phyloP scores from a whole-genome alignment of 208 protist genomes.

The Porcisia deanei region DNA sequence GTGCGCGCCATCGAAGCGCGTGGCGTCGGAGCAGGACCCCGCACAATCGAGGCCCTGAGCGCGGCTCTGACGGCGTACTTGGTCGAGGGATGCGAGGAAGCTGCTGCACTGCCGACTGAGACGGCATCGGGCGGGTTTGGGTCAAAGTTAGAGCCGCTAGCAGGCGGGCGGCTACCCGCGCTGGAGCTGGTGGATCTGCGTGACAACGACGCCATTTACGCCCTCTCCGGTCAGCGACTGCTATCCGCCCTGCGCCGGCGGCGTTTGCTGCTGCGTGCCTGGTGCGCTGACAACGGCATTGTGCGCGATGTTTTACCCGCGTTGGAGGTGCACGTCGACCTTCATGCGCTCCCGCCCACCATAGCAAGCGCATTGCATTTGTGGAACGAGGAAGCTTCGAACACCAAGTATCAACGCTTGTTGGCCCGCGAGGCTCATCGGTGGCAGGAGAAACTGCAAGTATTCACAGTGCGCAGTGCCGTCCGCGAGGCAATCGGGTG shows the following conservation, averaged over 20 bases:
- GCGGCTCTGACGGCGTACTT: slow-evolving; percentile 17
- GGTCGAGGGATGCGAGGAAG: slow-evolving; percentile 19
- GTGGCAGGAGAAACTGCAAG: slow-evolving; percentile 15
- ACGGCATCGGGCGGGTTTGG: not conserved
- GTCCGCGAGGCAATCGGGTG: not conserved
- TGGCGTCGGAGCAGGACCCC: slow-evolving; percentile 46
- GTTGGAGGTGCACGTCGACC: slow-evolving; percentile 22
- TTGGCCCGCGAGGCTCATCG: not conserved
- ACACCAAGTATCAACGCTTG: slow-evolving; percentile 6
- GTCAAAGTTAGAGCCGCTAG: slow-evolving; percentile 7
- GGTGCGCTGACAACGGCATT: slow-evolving; percentile 5
- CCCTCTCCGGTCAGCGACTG: slow-evolving; percentile 14
- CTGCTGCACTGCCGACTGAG: not conserved
- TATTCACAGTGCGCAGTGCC: slow-evolving; percentile 18
- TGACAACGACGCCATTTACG: slow-evolving; percentile 24
- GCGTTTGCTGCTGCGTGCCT: slow-evolving; percentile 8
- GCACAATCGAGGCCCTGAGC: slow-evolving; percentile 34
- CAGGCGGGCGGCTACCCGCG: slow-evolving; percentile 22
- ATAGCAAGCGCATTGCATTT: slow-evolving; percentile 7
- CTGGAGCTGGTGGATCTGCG: slow-evolving; percentile 28
- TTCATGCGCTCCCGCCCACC: slow-evolving; percentile 3
- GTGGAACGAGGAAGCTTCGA: slow-evolving; percentile 22
- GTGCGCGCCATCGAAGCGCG: slow-evolving; percentile 50
- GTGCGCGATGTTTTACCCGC: slow-evolving; percentile 10
- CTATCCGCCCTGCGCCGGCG: slow-evolving; percentile 19